Base-by-base conservation (phyloP, 306 rosid genomes). In the Oemleria cerasiformis region DNA sequence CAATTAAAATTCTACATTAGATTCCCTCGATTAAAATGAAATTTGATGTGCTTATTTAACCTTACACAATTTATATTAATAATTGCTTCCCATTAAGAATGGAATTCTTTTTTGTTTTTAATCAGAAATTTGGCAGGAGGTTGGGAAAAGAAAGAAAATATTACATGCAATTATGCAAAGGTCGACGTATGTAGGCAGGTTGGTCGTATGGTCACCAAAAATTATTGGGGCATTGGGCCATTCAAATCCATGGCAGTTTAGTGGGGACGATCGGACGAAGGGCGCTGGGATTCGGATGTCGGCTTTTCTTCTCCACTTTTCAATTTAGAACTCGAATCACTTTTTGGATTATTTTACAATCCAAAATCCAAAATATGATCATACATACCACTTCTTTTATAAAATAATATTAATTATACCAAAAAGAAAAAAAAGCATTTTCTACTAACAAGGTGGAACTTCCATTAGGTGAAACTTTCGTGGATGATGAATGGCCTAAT, bases 241-340 rank as follows among this genome's bases (percentile, higher is more conserved):
- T 60, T 65, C 11, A 66, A 61, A 71, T 78, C 78, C 65, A 61
- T 11, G 34, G 39, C 71, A 20, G 43, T 47, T 34, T 3, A 65
- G 68, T 70, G 56, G 67, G 75, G 76, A 51, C n/a, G n/a, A n/a
- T n/a, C n/a, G n/a, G n/a, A n/a, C 63, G 68, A 45, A 19, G 61
- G 73, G 11, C 4, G 62, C 49, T 9, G 14, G 44, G 79, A 81
- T 77, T 73, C 69, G 68, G 67, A 40, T 78, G 85, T 82, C 75
- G 78, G 82, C 50, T 49, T 60, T 74, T 65, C 21, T 13, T 15
- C 17, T 73, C 56, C 67, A 41, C 59, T 50, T 59, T 40, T 6
- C 61, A 14, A 34, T 16, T 51, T 51, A 9, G 14, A 36, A 30
- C 14, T 71, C 45, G 17, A 69, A 71, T 62, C 36, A 13, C 23